A percentile compares a stretch with the other conserved stretches of the same genome.
Evolutionary conservation across 495 filamentous ascomycete species (phyloP).

Genomic region (Aspergillus leporis): DNA sequence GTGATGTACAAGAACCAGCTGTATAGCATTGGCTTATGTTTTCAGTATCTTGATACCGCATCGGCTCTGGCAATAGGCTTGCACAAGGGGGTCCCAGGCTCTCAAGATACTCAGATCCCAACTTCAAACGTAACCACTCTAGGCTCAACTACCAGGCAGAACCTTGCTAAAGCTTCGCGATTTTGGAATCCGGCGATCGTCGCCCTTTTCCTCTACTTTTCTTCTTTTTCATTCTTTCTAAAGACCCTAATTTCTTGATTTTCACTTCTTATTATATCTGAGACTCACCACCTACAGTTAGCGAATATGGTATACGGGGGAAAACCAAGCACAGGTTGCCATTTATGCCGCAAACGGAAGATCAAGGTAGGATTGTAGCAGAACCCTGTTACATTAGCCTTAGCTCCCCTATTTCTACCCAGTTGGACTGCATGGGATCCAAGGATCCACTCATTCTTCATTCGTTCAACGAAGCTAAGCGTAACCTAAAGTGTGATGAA

Average conservation of each 20-base stretch:
- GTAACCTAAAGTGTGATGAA: conserved; percentile 42
- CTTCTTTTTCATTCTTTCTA: not conserved
- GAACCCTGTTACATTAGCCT: conserved; percentile 9
- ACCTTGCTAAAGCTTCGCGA: no score
- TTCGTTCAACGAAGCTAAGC: conserved; percentile 17
- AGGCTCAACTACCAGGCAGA: no score
- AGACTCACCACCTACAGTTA: not conserved
- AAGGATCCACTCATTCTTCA: not conserved
- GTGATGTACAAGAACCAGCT: no score
- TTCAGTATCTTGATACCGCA: no score
- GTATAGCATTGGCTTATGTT: no score
- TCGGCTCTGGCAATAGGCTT: no score
- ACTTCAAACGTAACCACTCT: no score
- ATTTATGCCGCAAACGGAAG: conserved; percentile 49
- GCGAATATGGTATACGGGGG: conserved; percentile 48
- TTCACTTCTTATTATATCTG: not conserved
- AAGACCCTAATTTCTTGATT: no score
- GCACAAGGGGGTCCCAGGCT: no score
- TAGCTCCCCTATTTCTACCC: conserved; percentile 4
- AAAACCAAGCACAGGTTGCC: conserved; percentile 48
- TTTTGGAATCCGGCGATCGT: no score
- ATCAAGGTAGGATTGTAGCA: conserved; percentile 42
- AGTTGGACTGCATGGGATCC: not conserved
- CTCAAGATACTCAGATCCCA: no score
- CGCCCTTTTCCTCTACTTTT: not conserved